Evolutionary conservation across 306 rosid species (phyloP), one percentile per base, ranked within the genome.

Genomic region (Sindora glabra): DNA sequence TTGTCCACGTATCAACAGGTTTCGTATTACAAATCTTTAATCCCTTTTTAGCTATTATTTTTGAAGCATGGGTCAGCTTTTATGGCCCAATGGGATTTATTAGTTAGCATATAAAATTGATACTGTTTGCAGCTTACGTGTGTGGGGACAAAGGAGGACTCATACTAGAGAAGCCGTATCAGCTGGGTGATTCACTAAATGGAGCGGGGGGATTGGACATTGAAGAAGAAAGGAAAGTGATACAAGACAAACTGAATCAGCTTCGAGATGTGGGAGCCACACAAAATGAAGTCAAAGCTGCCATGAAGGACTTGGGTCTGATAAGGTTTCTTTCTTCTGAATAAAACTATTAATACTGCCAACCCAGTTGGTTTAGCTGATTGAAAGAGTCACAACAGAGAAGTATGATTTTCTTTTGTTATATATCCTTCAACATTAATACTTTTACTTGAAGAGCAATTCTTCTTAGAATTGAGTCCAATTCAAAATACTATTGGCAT

Each of bases 1-100:
- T 89, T 18, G 69, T 89, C 29, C 95, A 86, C 39, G 84, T 89
- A 13, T 89, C 97, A 47, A 89, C 97, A 14, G 97, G 95, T 89
- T 17, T n/a, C n/a, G n/a, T n/a, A 24, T 79, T 24, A 27, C 59
- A 2, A 14, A 6, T 7, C 23, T 4, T n/a, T 63, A 34, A 0
- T 36, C 10, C 10, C 40, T 36, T 36, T 36, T 36, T 3, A 2
- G 10, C 12, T 38, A 9, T 38, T 1, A 9, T 38, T 38, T 38
- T n/a, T n/a, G n/a, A n/a, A n/a, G n/a, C n/a, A n/a, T n/a, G n/a
- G n/a, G n/a, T n/a, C n/a, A n/a, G 11, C 4, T 5, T 38, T 9
- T 38, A 9, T 38, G 14, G 14, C 12, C 13, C 40, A n/a, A n/a
- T n/a, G n/a, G n/a, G n/a, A n/a, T n/a, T n/a, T n/a, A n/a, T n/a